Base-by-base conservation (phyloP, 2,329 filamentous ascomycete species). In the Cylindrodendrum hubeiense region DNA sequence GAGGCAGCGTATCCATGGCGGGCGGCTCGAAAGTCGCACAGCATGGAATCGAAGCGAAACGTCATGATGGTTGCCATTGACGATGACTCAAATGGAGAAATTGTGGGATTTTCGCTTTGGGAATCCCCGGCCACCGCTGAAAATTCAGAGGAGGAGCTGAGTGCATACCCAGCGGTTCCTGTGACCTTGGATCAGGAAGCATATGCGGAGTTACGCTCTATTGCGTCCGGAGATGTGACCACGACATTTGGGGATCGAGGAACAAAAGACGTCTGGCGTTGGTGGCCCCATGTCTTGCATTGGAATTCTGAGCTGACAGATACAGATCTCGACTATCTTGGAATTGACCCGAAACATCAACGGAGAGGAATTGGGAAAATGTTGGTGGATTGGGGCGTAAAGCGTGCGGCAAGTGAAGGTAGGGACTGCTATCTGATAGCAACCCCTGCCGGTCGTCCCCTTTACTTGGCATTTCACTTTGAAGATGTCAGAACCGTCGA, bases 391-490 rank as follows among this genome's bases (percentile, higher is more conserved):
- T 63, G 60, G 60, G 60, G 60, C 7, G n/a, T 53, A 15, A 37
- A 52, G 7, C 21, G 17, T 17, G 60, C 60, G 2, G 46, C 15
- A 37, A 28, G 28, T 17, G 53, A 63, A 5, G 28, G 10, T 2
- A 46, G 47, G 28, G 60, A 63, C 22, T 63, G 60, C n/a, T 63
- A 63, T 15, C 34, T 63, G 17, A 46, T 63, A 9, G 60, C 60
- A 52, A 63, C 60, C n/a, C 34, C 34, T 3, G 49, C 37, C 1
- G 60, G 60, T 1, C 53, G 53, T 13, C 33, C 60, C 1, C 47
- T 63, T 6, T 63, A 63, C 17, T 30, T 63, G 39, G 37, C 21
- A 9, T 43, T 41, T 30, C 53, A 54, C 2, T 63, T 63, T 17
- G 60, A 63, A 19, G 54, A 63, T 46, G 34, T 63, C 9, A 57